A percentile compares a stretch with the other conserved stretches of the same genome.
phyloP scores from a whole-genome alignment of 202 grass and related monocot species.

The Eragrostis tef region DNA sequence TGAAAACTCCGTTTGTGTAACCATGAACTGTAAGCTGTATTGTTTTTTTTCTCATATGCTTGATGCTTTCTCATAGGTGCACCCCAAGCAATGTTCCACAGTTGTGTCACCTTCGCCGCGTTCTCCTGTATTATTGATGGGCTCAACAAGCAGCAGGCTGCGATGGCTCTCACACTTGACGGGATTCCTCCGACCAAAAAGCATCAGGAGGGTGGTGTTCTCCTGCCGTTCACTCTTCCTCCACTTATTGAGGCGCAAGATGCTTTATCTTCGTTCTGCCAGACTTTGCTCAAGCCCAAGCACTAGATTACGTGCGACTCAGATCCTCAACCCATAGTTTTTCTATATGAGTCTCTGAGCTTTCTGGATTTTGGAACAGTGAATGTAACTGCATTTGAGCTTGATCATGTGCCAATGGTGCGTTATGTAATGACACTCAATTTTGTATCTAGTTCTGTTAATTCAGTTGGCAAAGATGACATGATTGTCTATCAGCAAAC shows the following conservation, averaged over 20 bases:
- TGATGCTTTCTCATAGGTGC: conserved; percentile 52
- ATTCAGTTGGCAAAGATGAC: conserved; percentile 34
- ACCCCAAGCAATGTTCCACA: conserved; percentile 74
- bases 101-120: conserved; percentile 72
- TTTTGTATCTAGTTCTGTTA: conserved; percentile 13
- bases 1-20: background rate
- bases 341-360: background rate
- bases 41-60: background rate
- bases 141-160: conserved; percentile 81
- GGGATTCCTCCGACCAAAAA: background rate
- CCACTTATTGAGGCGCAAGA: conserved; percentile 60
- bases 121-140: conserved; percentile 90
- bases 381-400: conserved; percentile 17
- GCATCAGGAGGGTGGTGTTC: conserved; percentile 33
- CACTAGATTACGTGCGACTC: conserved; percentile 20
- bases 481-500: conserved; percentile 8
- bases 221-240: conserved; percentile 72
- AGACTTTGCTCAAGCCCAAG: conserved; percentile 55
- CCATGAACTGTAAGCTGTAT: conserved; percentile 14
- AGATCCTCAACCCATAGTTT: background rate
- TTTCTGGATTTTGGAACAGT: background rate
- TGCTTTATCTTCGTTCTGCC: conserved; percentile 60
- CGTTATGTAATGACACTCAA: background rate
- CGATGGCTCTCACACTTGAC: conserved; percentile 50
- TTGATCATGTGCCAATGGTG: background rate